phyloP scores from a whole-genome alignment of 768 basidiomycete species.

The Holtermannia corniformis region DNA sequence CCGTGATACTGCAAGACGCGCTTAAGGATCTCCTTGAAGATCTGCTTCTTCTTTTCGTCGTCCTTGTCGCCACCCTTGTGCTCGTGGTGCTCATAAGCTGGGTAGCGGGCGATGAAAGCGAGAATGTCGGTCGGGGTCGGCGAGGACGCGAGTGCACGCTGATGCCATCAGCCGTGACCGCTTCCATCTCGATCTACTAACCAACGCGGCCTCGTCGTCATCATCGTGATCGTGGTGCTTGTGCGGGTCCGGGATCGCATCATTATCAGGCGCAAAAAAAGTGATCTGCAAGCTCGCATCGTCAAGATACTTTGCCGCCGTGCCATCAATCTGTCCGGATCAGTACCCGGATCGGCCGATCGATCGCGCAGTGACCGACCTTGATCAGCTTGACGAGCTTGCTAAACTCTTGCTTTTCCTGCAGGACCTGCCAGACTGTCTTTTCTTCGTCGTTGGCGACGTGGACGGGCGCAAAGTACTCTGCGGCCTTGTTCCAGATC shows the following conservation, averaged over 20 bases:
- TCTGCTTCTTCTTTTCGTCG: slow-evolving; percentile 47
- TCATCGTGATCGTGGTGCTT: slow-evolving; percentile 20
- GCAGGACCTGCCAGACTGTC: slow-evolving; percentile 39
- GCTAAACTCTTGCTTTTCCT: slow-evolving; percentile 34
- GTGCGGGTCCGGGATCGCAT: slow-evolving; percentile 34
- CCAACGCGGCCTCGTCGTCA: slow-evolving; percentile 6
- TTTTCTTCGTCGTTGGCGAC: slow-evolving; percentile 17
- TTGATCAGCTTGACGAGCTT: slow-evolving; percentile 36
- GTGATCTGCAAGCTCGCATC: slow-evolving; percentile 34
- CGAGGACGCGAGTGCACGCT: neutral
- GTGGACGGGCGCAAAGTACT: slow-evolving; percentile 16
- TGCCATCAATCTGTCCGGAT: slow-evolving; percentile 20
- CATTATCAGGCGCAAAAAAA: slow-evolving; percentile 40
- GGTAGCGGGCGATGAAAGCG: slow-evolving; percentile 20
- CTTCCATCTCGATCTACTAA: too few relatives aligned
- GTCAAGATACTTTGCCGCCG: slow-evolving; percentile 32
- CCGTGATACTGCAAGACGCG: slow-evolving; percentile 55
- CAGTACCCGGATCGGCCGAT: neutral
- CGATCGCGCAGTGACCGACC: slow-evolving; percentile 14
- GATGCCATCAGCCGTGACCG: too few relatives aligned
- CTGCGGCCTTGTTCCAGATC: slow-evolving; percentile 22
- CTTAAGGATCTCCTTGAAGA: slow-evolving; percentile 51
- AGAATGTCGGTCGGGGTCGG: neutral
- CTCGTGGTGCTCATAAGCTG: slow-evolving; percentile 39
- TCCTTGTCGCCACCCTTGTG: slow-evolving; percentile 33